A percentile compares a stretch with the other conserved stretches of the same genome.
Evolutionary conservation across 225 moss, liverwort and hornwort genomes (phyloP).

Genomic region (Pseudisothecium myosuroides): DNA sequence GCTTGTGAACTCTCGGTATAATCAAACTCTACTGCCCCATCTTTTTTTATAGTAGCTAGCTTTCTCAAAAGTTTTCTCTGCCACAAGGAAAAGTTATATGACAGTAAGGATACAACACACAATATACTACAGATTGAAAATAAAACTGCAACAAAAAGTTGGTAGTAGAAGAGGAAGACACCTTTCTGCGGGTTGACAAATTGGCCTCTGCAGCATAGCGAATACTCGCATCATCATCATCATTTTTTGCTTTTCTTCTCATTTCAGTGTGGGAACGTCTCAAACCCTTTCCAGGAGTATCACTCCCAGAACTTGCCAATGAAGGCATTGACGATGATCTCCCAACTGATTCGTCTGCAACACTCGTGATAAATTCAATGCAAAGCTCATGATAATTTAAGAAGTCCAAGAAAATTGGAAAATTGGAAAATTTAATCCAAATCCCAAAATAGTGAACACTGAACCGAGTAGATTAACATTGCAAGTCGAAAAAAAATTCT

Average conservation of each 20-base stretch:
- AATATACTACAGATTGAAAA: background rate
- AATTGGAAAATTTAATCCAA: background rate
- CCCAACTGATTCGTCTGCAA: constrained; percentile 18
- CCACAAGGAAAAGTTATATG: background rate
- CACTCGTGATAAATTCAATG: no score
- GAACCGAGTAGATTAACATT: background rate
- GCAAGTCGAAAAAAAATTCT: background rate
- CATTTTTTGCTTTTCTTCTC: background rate
- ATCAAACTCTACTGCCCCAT: constrained; percentile 60
- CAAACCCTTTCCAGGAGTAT: background rate
- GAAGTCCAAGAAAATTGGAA: background rate
- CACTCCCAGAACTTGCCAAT: background rate
- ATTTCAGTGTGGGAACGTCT: constrained; percentile 29
- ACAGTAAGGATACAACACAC: background rate
- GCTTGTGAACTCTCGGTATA: constrained; percentile 43
- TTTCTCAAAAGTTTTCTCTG: constrained; percentile 46
- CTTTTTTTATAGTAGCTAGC: constrained; percentile 51
- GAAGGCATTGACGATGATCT: constrained; percentile 49
- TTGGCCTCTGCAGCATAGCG: constrained; percentile 7
- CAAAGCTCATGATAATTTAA: background rate
- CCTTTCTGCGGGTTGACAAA: constrained; percentile 36
- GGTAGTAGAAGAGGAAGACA: background rate
- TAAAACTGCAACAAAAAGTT: background rate
- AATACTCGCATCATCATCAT: constrained; percentile 13
- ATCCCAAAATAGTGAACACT: background rate